These are phyloP conservation scores for Kwoniella dejecticola DNA, from an alignment of 768 basidiomycete species.

Conservation along the genomic window DNA sequence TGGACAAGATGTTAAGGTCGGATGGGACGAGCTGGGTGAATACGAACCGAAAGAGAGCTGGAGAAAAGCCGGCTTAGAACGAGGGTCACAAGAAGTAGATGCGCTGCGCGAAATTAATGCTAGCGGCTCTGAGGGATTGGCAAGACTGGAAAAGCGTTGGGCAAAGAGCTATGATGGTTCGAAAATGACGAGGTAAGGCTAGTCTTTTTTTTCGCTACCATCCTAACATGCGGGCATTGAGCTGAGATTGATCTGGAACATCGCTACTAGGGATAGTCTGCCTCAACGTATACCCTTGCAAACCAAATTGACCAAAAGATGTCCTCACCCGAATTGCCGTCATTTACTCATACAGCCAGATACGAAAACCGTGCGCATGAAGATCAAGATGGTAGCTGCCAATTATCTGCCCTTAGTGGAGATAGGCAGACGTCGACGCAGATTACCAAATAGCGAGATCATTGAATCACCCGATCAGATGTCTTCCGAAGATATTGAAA, in stretches of 20 bases:
- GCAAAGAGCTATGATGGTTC: constrained; percentile 68
- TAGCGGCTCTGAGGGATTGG: constrained; percentile 56
- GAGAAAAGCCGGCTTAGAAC: constrained; percentile 28
- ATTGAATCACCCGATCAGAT: background rate
- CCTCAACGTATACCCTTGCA: constrained; percentile 89
- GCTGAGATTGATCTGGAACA: too few relatives aligned
- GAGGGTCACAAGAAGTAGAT: constrained; percentile 63
- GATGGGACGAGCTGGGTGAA: constrained; percentile 48
- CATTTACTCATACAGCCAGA: constrained; percentile 99
- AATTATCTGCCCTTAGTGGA: constrained; percentile 89
- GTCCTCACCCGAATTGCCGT: constrained; percentile 72
- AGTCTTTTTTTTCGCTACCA: background rate
- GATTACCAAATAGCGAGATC: constrained; percentile 14
- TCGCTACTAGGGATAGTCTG: constrained; percentile 62
- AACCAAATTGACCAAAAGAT: constrained; percentile 93
- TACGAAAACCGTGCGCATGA: constrained; percentile 91
- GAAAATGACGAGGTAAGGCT: constrained; percentile 18
- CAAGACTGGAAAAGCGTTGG: constrained; percentile 67
- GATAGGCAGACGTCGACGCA: constrained; percentile 56
- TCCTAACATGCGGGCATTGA: background rate
- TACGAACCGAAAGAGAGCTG: constrained; percentile 45
- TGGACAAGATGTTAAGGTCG: constrained; percentile 20
- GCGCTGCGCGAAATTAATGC: constrained; percentile 68
- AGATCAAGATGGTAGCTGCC: constrained; percentile 94
- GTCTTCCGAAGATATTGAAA: constrained; percentile 27